Evolutionary conservation across 169 alveolate species (phyloP).

Genomic region (Babesia caballi): DNA sequence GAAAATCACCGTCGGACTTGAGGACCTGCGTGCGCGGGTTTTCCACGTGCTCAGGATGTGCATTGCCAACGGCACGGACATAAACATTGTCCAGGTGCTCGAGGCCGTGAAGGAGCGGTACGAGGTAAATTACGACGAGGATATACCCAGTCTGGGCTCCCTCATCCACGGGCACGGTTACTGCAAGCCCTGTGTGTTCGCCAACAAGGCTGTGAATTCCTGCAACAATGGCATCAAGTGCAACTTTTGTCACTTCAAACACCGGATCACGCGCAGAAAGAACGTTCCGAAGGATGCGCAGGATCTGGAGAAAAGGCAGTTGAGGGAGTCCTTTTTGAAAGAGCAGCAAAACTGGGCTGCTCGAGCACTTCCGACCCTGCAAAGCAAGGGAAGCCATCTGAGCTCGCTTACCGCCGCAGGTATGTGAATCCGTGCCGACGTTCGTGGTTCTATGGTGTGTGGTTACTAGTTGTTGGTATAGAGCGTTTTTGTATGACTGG

Average conservation of each 20-base stretch:
- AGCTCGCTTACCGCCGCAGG: no score
- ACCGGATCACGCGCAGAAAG: constrained; percentile 56
- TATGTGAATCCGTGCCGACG: no score
- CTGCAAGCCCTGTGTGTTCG: constrained; percentile 79
- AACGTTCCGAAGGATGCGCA: not conserved
- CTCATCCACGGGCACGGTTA: constrained; percentile 67
- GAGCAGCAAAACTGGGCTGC: not conserved
- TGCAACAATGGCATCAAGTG: constrained; percentile 71
- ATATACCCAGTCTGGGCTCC: constrained; percentile 69
- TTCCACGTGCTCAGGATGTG: constrained; percentile 37
- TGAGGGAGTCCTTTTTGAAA: not conserved
- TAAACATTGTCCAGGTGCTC: constrained; percentile 46
- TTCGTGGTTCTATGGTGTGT: no score
- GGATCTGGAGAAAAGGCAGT: constrained; percentile 4
- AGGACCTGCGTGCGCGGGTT: constrained; percentile 35
- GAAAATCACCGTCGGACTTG: constrained; percentile 9
- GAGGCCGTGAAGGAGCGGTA: constrained; percentile 47
- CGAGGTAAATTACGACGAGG: constrained; percentile 5
- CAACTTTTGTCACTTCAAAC: constrained; percentile 74
- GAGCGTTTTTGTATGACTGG: no score
- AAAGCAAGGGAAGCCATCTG: no score
- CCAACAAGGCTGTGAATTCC: constrained; percentile 70
- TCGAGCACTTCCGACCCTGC: not conserved
- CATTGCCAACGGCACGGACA: constrained; percentile 30
- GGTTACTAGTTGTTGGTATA: no score